These are phyloP conservation scores for Caryopteris hybrid DNA, from an alignment of 305 asterid genomes.

Conservation along the genomic window DNA sequence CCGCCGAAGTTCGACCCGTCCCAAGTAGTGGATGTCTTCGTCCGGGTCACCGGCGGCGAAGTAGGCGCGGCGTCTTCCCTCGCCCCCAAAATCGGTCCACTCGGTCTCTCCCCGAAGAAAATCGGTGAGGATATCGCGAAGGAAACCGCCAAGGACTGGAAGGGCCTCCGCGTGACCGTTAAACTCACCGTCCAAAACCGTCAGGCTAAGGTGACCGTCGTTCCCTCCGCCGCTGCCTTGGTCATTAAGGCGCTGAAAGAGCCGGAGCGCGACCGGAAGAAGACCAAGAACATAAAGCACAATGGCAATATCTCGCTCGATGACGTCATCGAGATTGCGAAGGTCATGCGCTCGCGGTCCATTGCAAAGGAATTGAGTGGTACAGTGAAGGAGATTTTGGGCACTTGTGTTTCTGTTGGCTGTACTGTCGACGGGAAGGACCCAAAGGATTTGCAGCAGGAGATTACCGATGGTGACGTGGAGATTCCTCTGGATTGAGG, in stretches of 20 bases:
- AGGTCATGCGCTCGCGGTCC: slow-evolving; percentile 47
- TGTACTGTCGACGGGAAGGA: slow-evolving; percentile 65
- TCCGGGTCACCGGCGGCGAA: slow-evolving; percentile 46
- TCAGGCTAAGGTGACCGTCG: slow-evolving; percentile 62
- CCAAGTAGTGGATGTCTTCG: slow-evolving; percentile 42
- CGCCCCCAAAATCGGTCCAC: slow-evolving; percentile 47
- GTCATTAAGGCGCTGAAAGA: slow-evolving; percentile 69
- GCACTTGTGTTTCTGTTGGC: slow-evolving; percentile 62
- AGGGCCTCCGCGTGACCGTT: slow-evolving; percentile 69
- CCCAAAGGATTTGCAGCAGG: slow-evolving; percentile 71
- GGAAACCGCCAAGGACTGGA: slow-evolving; percentile 72
- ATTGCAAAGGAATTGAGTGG: slow-evolving; percentile 63
- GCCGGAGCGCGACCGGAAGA: slow-evolving; percentile 65
- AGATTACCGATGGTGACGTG: slow-evolving; percentile 55
- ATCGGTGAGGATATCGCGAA: slow-evolving; percentile 72
- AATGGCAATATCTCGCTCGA: slow-evolving; percentile 64
- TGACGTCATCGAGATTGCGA: slow-evolving; percentile 63
- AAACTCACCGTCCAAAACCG: slow-evolving; percentile 67
- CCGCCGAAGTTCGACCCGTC: slow-evolving; percentile 43
- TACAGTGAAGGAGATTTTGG: slow-evolving; percentile 62
- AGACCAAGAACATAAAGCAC: slow-evolving; percentile 61
- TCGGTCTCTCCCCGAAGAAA: slow-evolving; percentile 63
- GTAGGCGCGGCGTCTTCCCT: slow-evolving; percentile 46
- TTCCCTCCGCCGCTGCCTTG: slow-evolving; percentile 63
- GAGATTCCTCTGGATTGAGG: slow-evolving; percentile 50